Conservation (phyloP, 139 green algal genomes). For the Tetradesmus lagerheimii region DNA sequence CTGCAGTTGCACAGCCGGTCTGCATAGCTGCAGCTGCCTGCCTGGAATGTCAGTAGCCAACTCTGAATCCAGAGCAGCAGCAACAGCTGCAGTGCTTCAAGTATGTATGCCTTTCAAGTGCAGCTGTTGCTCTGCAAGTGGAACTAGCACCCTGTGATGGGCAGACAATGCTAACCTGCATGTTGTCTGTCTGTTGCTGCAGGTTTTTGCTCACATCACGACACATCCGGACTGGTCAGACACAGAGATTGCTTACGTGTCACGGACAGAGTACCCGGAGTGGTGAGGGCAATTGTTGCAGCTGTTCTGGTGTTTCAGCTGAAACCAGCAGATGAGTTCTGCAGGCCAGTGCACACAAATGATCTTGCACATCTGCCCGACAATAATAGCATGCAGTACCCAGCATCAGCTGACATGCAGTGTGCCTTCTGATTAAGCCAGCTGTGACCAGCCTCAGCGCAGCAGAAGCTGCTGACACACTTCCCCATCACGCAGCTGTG, state of each 20-base stretch:
- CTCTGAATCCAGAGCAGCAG: neutral
- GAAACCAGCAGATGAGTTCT: no score
- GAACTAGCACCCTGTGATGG: no score
- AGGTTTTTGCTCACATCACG: constrained; percentile 66
- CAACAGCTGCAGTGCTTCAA: neutral
- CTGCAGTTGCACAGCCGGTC: no score
- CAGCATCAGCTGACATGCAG: no score
- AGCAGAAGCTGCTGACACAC: no score
- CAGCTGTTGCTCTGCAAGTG: neutral
- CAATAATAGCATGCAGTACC: no score
- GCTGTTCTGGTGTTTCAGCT: neutral
- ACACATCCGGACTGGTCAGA: constrained; percentile 60
- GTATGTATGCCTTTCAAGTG: no score
- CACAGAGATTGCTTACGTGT: constrained; percentile 70
- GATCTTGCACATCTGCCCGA: no score
- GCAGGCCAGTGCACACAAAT: no score
- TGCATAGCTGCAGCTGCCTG: neutral
- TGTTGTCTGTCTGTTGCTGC: neutral
- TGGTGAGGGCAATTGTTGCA: constrained; percentile 42
- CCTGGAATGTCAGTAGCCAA: neutral
- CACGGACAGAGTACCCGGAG: constrained; percentile 66
- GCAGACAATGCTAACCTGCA: neutral
- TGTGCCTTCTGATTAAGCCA: neutral
- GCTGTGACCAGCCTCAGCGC: no score
- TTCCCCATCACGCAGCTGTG: no score